Evolutionary conservation across 495 filamentous ascomycete genomes (phyloP).

Genomic region (Trichoderma gamsii): DNA sequence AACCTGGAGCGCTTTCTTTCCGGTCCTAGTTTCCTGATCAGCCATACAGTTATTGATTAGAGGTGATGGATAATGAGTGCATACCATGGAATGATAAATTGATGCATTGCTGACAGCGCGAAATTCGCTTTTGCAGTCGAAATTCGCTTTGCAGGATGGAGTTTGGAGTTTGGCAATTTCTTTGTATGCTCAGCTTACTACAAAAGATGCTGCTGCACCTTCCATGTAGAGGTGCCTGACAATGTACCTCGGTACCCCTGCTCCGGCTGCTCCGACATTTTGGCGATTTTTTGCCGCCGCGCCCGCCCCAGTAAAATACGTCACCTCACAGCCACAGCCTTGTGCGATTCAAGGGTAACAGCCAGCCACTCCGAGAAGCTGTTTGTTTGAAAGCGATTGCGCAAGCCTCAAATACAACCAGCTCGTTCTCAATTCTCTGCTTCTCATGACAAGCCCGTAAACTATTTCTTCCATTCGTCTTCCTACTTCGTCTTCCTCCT

Average conservation of each 20-base stretch:
- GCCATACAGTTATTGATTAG: too few relatives aligned
- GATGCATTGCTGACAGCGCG: too few relatives aligned
- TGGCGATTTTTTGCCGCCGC: not conserved
- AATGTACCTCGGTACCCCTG: not conserved
- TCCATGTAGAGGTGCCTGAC: not conserved
- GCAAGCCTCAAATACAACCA: slow-evolving; percentile 7
- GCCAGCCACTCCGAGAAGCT: not conserved
- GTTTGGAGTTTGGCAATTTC: too few relatives aligned
- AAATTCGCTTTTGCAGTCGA: too few relatives aligned
- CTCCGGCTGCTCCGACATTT: not conserved
- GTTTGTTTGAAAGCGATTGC: not conserved
- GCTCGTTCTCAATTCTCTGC: not conserved
- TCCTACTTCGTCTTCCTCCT: not conserved
- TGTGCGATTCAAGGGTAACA: not conserved
- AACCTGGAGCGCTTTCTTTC: not conserved
- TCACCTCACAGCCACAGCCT: slow-evolving; percentile 8
- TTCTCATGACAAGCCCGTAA: not conserved
- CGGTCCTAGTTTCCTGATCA: too few relatives aligned
- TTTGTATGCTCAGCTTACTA: too few relatives aligned
- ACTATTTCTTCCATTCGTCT: not conserved
- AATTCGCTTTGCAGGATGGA: too few relatives aligned
- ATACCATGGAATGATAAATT: too few relatives aligned
- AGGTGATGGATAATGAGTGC: too few relatives aligned
- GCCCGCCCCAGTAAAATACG: not conserved
- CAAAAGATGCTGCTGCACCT: not conserved